Base-by-base conservation (phyloP, 225 moss, liverwort and hornwort genomes). In the Pleurozium schreberi region DNA sequence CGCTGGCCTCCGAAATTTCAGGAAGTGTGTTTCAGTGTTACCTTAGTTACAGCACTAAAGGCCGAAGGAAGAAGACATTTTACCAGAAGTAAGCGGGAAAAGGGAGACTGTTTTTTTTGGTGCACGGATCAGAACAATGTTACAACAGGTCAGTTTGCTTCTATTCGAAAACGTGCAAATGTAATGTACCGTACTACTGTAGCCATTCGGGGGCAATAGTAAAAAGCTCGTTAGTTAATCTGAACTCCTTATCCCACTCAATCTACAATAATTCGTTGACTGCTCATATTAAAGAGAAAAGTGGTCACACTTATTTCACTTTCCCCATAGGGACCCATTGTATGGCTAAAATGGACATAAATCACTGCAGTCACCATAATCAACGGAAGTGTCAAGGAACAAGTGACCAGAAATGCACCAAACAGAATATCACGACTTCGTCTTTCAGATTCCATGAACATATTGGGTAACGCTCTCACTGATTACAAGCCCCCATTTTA, bases 391-490 rank as follows among this genome's bases (percentile, higher is more conserved):
- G 33, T 6, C 5, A 55, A 14, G 38, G 58, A 87, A 9, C 87
- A 85, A 80, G 43, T 67, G 65, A 80, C 36, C 52, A 28, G 53
- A 77, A 92, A 82, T 69, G 64, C 25, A 62, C 49, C 88, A 47
- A 76, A 40, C 63, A 58, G 77, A 88, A 75, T 75, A 61, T 63
- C 59, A n/a, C 67, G 66, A 80, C 82, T 66, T 83, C 57, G 64
- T 88, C 83, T 42, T 69, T 63, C 89, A 34, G 77, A 85, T 90
- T 88, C 85, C 55, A 21, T 67, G 80, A 42, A 90, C 80, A 73
- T 84, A 33, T 88, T 74, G 88, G 77, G 75, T 81, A 89, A 84
- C 70, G 84, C 91, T 80, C 90, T 61, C 90, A 90, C 92, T 92
- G 89, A 92, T 92, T 92, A 86, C 84, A 87, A 73, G 65, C 71